These are phyloP conservation scores for Populus tremula DNA, from an alignment of 345 rosid genomes.

Conservation along the genomic window DNA sequence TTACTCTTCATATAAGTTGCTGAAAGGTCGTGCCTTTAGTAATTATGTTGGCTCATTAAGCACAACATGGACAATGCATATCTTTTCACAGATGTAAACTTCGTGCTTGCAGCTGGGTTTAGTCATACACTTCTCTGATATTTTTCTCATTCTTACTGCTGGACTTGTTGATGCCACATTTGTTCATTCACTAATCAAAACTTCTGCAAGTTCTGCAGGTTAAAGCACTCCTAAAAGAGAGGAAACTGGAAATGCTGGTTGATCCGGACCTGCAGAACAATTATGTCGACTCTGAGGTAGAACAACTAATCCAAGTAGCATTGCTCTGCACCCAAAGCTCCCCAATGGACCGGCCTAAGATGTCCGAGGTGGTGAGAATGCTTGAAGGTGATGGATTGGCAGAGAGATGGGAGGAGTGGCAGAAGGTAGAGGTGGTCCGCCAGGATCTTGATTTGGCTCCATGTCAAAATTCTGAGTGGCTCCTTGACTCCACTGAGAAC, in stretches of 20 bases:
- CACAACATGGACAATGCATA: not conserved
- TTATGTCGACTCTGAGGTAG: conserved; percentile 26
- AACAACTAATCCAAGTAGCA: conserved; percentile 31
- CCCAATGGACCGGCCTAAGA: conserved; percentile 33
- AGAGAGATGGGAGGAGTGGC: conserved; percentile 36
- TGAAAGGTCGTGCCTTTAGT: not conserved
- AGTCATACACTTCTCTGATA: not conserved
- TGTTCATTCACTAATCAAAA: not conserved
- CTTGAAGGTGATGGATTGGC: conserved; percentile 34
- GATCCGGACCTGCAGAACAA: conserved; percentile 31
- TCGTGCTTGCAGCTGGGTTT: not conserved
- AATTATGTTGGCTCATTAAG: not conserved
- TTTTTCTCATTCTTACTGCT: not conserved
- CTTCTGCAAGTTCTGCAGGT: conserved; percentile 8
- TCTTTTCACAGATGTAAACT: not conserved
- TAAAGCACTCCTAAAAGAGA: conserved; percentile 29
- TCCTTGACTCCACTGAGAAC: conserved; percentile 30
- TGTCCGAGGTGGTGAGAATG: conserved; percentile 33
- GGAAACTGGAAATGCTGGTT: conserved; percentile 31
- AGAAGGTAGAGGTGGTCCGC: conserved; percentile 27
- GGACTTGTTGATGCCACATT: not conserved
- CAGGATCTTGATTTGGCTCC: conserved; percentile 24
- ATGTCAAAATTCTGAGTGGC: conserved; percentile 22
- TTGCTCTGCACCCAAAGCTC: conserved; percentile 31
- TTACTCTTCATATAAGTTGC: too few species aligned